Conservation (phyloP, 805 yeast species). For the Cyberlindnera mississippiensis region DNA sequence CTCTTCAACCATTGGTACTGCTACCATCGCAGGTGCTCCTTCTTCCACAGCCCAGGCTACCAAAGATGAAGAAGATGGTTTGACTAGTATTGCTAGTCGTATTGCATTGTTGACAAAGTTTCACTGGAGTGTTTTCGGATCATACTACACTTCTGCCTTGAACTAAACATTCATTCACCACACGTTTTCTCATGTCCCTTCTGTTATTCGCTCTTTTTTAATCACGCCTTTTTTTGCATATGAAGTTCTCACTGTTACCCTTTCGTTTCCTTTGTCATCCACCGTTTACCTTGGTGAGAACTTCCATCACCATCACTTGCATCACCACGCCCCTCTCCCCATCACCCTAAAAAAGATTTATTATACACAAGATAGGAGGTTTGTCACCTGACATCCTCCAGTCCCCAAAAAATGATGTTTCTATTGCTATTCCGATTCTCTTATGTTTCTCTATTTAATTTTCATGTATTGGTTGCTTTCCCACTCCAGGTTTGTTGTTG, state of each 20-base stretch:
- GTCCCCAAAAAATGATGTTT: too few relatives aligned
- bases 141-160: conserved; percentile 41
- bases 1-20: conserved; percentile 12
- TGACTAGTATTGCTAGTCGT: conserved; percentile 55
- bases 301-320: neutral
- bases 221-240: neutral
- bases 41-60: conserved; percentile 14
- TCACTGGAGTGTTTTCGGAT: conserved; percentile 82
- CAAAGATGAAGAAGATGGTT: conserved; percentile 37
- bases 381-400: too few relatives aligned
- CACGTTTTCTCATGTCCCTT: neutral
- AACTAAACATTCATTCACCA: conserved; percentile 3
- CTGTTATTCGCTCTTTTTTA: neutral
- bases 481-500: too few relatives aligned
- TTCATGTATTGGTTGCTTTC: too few relatives aligned
- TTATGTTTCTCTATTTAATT: too few relatives aligned
- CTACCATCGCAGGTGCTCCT: conserved; percentile 12
- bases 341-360: too few relatives aligned
- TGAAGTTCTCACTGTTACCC: neutral
- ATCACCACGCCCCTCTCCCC: neutral
- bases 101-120: conserved; percentile 56
- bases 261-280: neutral
- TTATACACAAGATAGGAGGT: too few relatives aligned
- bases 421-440: too few relatives aligned
- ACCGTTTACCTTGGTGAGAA: neutral